Evolutionary conservation across 805 yeast genomes (phyloP), one percentile per base, ranked within the genome.

Genomic region (Nadsonia fulvescens): DNA sequence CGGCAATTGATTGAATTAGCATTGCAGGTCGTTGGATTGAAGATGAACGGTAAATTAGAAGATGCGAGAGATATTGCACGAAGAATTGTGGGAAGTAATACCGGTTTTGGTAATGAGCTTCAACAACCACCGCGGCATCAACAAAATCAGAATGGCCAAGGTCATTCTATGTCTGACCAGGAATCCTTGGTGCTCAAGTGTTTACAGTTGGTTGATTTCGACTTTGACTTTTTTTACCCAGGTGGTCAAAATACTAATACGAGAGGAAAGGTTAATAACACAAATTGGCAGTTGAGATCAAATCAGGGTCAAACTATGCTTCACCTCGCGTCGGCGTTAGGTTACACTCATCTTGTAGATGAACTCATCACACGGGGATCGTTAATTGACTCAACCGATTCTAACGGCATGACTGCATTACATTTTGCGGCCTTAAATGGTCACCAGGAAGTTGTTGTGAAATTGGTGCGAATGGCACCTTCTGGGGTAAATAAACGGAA

Each of bases 61-160:
- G 95, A 86, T 49, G 95, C 96, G 2, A 69, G 78, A 38, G 82
- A 81, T 43, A 78, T 89, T 40, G 96, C 96, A 1, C 74, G 75
- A 47, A 61, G 93, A 36, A 81, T 89, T 37, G 82, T 86, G 28
- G 91, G 89, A 8, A 62, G 67, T 27, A 30, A 28, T 7, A 22
- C 25, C 6, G 27, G 28, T 7, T 27, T 25, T 10, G 25, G n/a
- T 8, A 23, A 8, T 0, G 82, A 91, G 5, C 53, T 77, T 27
- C 82, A 75, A 45, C 64, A 69, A 39, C 82, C 89, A 0, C 58
- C 76, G 19, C 45, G 75, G 37, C 54, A 58, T 37, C 89, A 86
- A 15, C 59, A 68, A 53, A 74, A 32, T 66, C 61, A 26, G 56
- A 70, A 18, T 70, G 75, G 36, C 58, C 60, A 26, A 40, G 71